Evolutionary conservation across 2,329 filamentous ascomycete genomes (phyloP), one percentile per base, ranked within the genome.

Genomic region (Fusarium buxicola): DNA sequence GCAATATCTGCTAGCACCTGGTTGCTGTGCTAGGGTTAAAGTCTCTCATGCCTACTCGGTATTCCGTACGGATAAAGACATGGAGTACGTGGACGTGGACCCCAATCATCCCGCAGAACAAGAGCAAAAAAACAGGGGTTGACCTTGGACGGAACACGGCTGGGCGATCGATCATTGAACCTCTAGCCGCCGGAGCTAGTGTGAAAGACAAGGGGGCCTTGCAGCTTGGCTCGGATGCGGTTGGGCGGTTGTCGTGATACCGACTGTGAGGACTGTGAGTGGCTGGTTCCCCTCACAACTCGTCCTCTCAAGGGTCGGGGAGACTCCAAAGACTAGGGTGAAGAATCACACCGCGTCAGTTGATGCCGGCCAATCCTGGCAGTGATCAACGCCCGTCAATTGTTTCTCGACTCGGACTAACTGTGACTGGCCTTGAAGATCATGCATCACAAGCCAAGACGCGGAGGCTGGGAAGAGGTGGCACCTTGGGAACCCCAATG

Each of bases 101-200:
- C n/a, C n/a, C n/a, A n/a, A n/a, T n/a, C n/a, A n/a, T n/a, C n/a
- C n/a, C n/a, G n/a, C n/a, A n/a, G n/a, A n/a, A n/a, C n/a, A n/a
- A n/a, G n/a, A n/a, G n/a, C n/a, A n/a, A n/a, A n/a, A n/a, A n/a
- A n/a, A 50, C 53, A 50, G n/a, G 53, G 53, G 32, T 30, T 11
- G 5, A 11, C 10, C 35, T 32, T 31, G 34, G 10, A n/a, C 16
- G 34, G 25, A 25, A 38, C 41, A 54, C 31, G 40, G 31, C 40
- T 54, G 31, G 43, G 18, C 43, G 32, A 36, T 46, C 16, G 18
- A 16, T 65, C 24, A 60, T 58, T 63, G 64, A 54, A 10, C 8
- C 46, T 64, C 46, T 66, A 62, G 41, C 63, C 63, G 63, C 60
- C 61, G 55, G n/a, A 45, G 49, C 44, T 63, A 13, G 35, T 63